phyloP scores from a whole-genome alignment of 2,329 filamentous ascomycete species.

The Claviceps citrina region DNA sequence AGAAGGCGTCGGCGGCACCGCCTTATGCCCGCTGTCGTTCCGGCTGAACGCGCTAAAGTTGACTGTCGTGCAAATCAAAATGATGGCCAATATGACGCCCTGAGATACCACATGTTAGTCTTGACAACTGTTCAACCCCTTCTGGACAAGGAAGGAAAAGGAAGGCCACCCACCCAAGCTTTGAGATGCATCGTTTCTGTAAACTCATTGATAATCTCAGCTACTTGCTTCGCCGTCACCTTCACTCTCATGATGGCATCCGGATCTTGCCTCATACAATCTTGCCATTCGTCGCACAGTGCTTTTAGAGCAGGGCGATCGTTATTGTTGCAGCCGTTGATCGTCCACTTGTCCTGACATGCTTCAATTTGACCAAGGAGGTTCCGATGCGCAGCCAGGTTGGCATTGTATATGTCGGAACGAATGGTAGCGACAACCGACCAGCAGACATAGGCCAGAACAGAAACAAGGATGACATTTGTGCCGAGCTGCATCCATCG shows the following conservation, averaged over 20 bases:
- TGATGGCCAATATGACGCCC: conserved; percentile 36
- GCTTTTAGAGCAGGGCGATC: conserved; percentile 57
- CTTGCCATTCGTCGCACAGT: conserved; percentile 66
- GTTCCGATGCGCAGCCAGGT: conserved; percentile 49
- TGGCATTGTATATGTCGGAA: conserved; percentile 58
- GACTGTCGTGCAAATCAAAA: conserved; percentile 32
- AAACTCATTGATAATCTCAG: conserved; percentile 86
- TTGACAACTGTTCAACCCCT: no score
- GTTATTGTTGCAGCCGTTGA: conserved; percentile 56
- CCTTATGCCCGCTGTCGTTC: conserved; percentile 5
- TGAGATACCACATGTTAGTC: conserved; percentile 11
- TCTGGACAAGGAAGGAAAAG: neutral
- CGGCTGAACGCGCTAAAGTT: conserved; percentile 33
- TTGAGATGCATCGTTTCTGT: conserved; percentile 83
- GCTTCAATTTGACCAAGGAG: conserved; percentile 57
- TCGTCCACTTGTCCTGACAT: conserved; percentile 58
- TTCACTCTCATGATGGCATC: conserved; percentile 62
- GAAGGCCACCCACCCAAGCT: conserved; percentile 32
- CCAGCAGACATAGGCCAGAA: conserved; percentile 51
- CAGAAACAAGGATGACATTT: conserved; percentile 44
- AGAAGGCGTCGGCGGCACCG: conserved; percentile 1
- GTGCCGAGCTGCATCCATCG: conserved; percentile 45
- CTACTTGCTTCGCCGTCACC: conserved; percentile 74
- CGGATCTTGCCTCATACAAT: conserved; percentile 77
- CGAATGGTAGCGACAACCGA: conserved; percentile 54